These are phyloP conservation scores for Myxozyma neglecta DNA, from an alignment of 805 yeast species.

Conservation along the genomic window DNA sequence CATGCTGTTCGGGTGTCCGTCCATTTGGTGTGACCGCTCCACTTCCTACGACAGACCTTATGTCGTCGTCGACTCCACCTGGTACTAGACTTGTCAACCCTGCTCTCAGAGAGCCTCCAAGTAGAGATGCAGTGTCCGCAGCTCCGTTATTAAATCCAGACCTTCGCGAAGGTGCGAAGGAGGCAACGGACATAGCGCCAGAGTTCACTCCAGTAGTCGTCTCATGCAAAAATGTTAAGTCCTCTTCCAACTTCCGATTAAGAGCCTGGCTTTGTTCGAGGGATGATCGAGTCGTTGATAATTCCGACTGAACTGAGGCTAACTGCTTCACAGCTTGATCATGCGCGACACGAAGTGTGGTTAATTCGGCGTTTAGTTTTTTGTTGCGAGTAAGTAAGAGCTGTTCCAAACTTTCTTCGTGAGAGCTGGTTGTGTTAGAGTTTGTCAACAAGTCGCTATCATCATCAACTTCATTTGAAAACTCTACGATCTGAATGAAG, in stretches of 20 bases:
- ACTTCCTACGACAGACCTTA: slow-evolving; percentile 9
- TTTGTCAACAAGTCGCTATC: slow-evolving; percentile 37
- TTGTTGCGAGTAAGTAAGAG: slow-evolving; percentile 69
- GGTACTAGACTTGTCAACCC: slow-evolving; percentile 21
- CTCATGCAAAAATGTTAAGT: slow-evolving; percentile 61
- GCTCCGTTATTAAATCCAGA: slow-evolving; percentile 17
- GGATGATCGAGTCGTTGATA: slow-evolving; percentile 43
- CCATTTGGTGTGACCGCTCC: slow-evolving; percentile 11
- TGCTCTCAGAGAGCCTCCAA: slow-evolving; percentile 27
- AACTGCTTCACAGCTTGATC: slow-evolving; percentile 48
- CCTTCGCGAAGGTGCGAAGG: slow-evolving; percentile 26
- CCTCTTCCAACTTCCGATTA: slow-evolving; percentile 70
- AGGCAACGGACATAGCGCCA: slow-evolving; percentile 26
- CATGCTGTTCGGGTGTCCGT: slow-evolving; percentile 24
- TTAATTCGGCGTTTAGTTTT: slow-evolving; percentile 67
- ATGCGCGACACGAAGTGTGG: slow-evolving; percentile 61
- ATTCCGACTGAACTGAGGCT: slow-evolving; percentile 44
- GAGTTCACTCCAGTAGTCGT: slow-evolving; percentile 32
- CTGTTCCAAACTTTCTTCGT: slow-evolving; percentile 48
- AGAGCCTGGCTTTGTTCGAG: slow-evolving; percentile 47
- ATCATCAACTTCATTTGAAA: slow-evolving; percentile 38
- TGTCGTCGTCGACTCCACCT: slow-evolving; percentile 11
- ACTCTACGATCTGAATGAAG: slow-evolving; percentile 29
- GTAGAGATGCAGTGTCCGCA: slow-evolving; percentile 23
- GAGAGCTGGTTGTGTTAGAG: slow-evolving; percentile 9